A percentile compares a stretch with the other conserved stretches of the same genome.
Evolutionary conservation across 2,329 filamentous ascomycete genomes (phyloP).

Genomic region (Curvularia sp.): DNA sequence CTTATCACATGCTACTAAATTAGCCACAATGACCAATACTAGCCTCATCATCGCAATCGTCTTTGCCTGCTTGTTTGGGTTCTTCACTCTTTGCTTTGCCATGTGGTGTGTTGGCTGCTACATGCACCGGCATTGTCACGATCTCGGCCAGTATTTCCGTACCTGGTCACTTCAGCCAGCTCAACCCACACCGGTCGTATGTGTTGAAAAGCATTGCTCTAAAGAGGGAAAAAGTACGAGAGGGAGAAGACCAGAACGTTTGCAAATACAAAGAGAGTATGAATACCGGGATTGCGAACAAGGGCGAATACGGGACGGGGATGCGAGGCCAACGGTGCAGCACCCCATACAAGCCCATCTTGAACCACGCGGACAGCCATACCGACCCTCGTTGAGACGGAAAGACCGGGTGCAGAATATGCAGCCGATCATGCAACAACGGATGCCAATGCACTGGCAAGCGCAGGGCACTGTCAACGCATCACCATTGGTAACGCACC

Average conservation of each 20-base stretch:
- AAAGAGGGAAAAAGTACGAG: conserved; percentile 12
- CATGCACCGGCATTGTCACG: conserved; percentile 24
- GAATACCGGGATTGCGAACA: neutral
- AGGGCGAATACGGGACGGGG: neutral
- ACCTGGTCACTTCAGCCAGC: neutral
- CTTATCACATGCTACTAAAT: neutral
- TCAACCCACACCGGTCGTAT: neutral
- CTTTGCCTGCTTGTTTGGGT: conserved; percentile 32
- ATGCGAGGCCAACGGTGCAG: conserved; percentile 7
- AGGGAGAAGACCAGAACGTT: neutral
- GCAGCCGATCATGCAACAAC: neutral
- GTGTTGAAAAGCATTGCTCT: conserved; percentile 10
- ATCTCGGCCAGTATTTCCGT: conserved; percentile 30
- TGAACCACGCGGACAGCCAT: conserved; percentile 4
- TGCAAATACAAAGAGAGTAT: conserved; percentile 6
- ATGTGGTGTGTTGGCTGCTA: conserved; percentile 29
- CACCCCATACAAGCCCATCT: conserved; percentile 7
- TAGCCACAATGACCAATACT: conserved; percentile 18
- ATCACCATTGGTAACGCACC: conserved; percentile 3
- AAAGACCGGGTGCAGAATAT: neutral
- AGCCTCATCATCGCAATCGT: conserved; percentile 29
- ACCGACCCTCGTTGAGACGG: neutral
- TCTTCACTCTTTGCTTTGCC: conserved; percentile 25
- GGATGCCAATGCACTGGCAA: conserved; percentile 4
- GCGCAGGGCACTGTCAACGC: conserved; percentile 2